Evolutionary conservation across 179 eudicot genomes (phyloP).

Genomic region (Carnegiea gigantea): DNA sequence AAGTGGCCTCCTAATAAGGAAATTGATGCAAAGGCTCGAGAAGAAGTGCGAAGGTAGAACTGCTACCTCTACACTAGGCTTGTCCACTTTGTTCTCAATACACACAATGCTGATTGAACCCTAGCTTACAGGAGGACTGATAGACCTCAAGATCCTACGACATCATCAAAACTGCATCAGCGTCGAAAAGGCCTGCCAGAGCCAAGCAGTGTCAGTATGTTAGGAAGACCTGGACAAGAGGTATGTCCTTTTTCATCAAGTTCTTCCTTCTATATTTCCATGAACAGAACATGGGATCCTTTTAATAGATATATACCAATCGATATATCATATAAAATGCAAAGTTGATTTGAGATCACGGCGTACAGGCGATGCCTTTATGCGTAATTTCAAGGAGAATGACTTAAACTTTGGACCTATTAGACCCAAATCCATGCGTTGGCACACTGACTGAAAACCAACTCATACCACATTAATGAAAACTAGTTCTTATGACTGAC

Average conservation of each 20-base stretch:
- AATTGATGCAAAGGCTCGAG: conserved; percentile 67
- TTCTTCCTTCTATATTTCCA: too few species aligned
- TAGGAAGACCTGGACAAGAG: conserved; percentile 48
- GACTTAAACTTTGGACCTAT: too few species aligned
- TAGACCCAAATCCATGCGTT: too few species aligned
- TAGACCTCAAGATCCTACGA: conserved; percentile 33
- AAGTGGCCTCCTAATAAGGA: conserved; percentile 74
- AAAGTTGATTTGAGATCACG: not conserved
- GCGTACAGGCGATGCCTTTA: not conserved
- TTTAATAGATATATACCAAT: too few species aligned
- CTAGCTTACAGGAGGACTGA: conserved; percentile 38
- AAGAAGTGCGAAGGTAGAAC: conserved; percentile 50
- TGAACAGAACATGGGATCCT: not conserved
- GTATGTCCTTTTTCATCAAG: conserved; percentile 12
- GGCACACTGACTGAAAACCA: too few species aligned
- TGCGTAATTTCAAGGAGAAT: too few species aligned
- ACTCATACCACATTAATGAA: too few species aligned
- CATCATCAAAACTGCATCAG: conserved; percentile 45
- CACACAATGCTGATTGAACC: not conserved
- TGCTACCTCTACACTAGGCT: not conserved
- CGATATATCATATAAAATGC: not conserved
- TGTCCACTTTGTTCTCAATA: not conserved
- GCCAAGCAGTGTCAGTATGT: conserved; percentile 46
- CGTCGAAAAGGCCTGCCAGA: conserved; percentile 46
- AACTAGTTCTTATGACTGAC: too few species aligned